A percentile compares a stretch with the other conserved stretches of the same genome.
Evolutionary conservation across 495 filamentous ascomycete species (phyloP).

Genomic region (Trichoderma asperelloides): DNA sequence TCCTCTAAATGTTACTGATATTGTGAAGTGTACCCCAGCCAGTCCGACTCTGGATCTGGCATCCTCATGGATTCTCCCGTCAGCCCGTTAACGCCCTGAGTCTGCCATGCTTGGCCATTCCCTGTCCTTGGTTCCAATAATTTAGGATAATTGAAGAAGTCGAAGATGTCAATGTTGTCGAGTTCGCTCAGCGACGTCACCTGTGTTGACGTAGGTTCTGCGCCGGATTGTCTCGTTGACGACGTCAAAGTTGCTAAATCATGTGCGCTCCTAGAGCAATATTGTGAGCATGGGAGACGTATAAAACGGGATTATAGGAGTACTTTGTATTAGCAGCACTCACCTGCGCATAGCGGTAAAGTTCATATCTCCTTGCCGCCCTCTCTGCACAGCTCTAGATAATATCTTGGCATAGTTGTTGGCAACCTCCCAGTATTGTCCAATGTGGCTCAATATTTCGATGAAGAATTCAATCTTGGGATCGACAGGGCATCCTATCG

Average conservation of each 20-base stretch:
- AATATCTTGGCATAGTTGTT: slow-evolving; percentile 60
- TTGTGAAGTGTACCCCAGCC: slow-evolving; percentile 1
- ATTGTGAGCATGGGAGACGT: neutral
- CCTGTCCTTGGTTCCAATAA: slow-evolving; percentile 29
- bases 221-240: slow-evolving; percentile 5
- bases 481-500: slow-evolving; percentile 58
- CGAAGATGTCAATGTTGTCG: slow-evolving; percentile 67
- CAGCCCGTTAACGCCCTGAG: neutral
- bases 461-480: slow-evolving; percentile 59
- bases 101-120: neutral
- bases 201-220: slow-evolving; percentile 25
- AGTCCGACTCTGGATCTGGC: slow-evolving; percentile 8
- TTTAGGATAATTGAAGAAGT: slow-evolving; percentile 67
- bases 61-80: neutral
- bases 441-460: slow-evolving; percentile 56
- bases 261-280: neutral
- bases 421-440: slow-evolving; percentile 62
- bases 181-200: slow-evolving; percentile 55
- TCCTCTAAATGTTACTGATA: neutral
- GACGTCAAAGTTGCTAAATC: slow-evolving; percentile 3
- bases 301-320: neutral
- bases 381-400: slow-evolving; percentile 13
- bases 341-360: slow-evolving; percentile 10
- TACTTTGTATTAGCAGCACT: neutral
- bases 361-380: slow-evolving; percentile 8